Base-by-base conservation (phyloP, 768 basidiomycete genomes). In the Pisolithus orientalis region DNA sequence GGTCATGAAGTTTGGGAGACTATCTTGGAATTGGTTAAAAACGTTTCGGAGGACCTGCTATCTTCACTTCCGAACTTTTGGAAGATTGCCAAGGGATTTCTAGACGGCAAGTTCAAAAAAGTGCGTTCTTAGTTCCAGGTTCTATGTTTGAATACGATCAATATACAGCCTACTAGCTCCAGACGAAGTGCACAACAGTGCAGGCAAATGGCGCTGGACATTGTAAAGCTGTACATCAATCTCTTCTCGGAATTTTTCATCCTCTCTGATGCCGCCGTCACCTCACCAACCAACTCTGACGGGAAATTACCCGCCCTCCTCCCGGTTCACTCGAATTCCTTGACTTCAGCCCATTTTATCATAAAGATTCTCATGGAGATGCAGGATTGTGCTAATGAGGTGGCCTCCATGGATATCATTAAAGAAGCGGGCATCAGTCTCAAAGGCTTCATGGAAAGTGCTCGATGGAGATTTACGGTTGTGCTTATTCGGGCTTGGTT, bases 51-150 rank as follows among this genome's bases (percentile, higher is more conserved):
- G 65, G 80, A 80, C 39, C 78, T 97, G 67, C 67, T 94, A 11
- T 75, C 84, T n/a, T 80, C 87, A 1, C 77, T 99, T 24, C 94
- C 95, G 13, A 90, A 80, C 60, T 97, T 97, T 70, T 95, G 93
- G 92, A 87, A 84, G 64, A 89, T 99, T 45, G 85, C 90, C 2
- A 90, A 82, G 67, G 83, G 80, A 24, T 95, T 94, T 63, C 83
- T 94, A 72, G 94, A 96, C 40, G 95, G 96, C 5, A 93, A 90
- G 67, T 94, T 89, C 65, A 87, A 84, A 66, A 92, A 85, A 79
- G 94, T 94, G 50, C 51, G 71, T 63, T 47, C 32, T 28, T 39
- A 25, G 43, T 14, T 21, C 11, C 14, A 8, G 16, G 7, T 32
- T 31, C 34, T 31, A 67, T 17, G 16, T n/a, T 24, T 3, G 27